phyloP scores from a whole-genome alignment of 2,329 filamentous ascomycete genomes.

The Exophiala xenobiotica region DNA sequence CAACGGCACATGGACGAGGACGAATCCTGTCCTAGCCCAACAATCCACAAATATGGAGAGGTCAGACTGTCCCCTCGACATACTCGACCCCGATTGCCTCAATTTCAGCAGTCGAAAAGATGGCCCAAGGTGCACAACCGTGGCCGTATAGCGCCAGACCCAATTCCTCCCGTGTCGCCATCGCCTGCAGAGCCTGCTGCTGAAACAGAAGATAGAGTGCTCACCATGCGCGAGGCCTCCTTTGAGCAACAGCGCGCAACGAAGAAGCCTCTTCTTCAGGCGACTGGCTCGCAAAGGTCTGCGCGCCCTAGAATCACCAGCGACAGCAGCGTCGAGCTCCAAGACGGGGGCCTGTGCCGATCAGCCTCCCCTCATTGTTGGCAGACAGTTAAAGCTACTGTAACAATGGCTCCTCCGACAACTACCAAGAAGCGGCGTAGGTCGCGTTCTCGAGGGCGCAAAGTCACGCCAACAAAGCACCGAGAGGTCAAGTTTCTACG shows the following conservation, averaged over 20 bases:
- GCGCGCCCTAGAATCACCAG: conserved; percentile 1
- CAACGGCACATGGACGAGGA: neutral
- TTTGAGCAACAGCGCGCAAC: conserved; percentile 24
- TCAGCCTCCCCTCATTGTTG: conserved; percentile 11
- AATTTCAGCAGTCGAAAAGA: conserved; percentile 23
- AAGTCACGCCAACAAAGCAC: conserved; percentile 1
- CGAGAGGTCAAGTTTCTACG: conserved; percentile 8
- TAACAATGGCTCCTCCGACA: conserved; percentile 5
- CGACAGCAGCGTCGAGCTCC: conserved; percentile 3
- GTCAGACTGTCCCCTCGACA: conserved; percentile 2
- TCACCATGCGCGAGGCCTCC: conserved; percentile 17
- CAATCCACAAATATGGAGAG: conserved; percentile 9
- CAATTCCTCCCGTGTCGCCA: neutral
- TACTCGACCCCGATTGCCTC: conserved; percentile 12
- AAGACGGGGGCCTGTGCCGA: conserved; percentile 6
- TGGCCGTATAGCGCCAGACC: neutral
- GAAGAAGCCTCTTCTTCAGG: conserved; percentile 3
- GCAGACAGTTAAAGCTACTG: conserved; percentile 18
- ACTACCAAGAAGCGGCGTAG: conserved; percentile 4
- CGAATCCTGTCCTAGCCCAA: conserved; percentile 10
- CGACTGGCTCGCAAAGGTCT: neutral
- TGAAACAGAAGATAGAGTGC: conserved; percentile 3
- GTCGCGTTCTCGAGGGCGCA: conserved; percentile 1
- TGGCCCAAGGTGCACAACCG: conserved; percentile 20
- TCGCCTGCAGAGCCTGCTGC: neutral